phyloP scores from a whole-genome alignment of 2,329 filamentous ascomycete species.

The Pleomassaria siparia region DNA sequence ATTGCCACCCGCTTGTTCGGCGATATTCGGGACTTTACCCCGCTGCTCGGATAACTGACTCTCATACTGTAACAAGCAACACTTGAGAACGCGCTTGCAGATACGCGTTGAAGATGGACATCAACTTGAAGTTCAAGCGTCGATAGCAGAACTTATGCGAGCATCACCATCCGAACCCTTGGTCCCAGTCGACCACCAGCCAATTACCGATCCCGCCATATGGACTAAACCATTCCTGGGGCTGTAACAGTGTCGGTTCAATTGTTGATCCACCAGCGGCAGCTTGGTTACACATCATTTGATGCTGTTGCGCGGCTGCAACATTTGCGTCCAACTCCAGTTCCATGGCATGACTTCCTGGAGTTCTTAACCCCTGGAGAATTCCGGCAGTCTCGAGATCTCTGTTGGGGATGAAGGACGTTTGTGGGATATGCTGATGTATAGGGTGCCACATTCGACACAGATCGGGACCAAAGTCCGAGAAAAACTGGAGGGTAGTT shows the following conservation, averaged over 20 bases:
- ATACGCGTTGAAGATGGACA: not conserved
- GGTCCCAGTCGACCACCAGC: slow-evolving; percentile 39
- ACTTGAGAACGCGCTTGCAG: not conserved
- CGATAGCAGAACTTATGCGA: not conserved
- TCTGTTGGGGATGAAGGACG: slow-evolving; percentile 18
- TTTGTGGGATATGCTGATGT: slow-evolving; percentile 21
- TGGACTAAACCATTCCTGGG: slow-evolving; percentile 31
- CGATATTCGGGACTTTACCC: slow-evolving; percentile 1
- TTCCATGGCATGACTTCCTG: slow-evolving; percentile 21
- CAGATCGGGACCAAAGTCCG: slow-evolving; percentile 34
- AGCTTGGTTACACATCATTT: slow-evolving; percentile 19
- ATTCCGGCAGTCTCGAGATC: slow-evolving; percentile 38
- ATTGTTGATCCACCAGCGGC: slow-evolving; percentile 12
- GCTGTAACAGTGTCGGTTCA: slow-evolving; percentile 34
- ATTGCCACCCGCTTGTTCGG: not conserved
- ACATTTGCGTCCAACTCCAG: slow-evolving; percentile 18
- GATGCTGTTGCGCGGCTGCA: slow-evolving; percentile 12
- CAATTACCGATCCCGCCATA: slow-evolving; percentile 35
- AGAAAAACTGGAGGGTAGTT: slow-evolving; percentile 31
- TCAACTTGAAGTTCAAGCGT: not conserved
- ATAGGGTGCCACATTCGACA: slow-evolving; percentile 35
- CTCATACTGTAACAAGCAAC: not conserved
- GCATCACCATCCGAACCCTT: slow-evolving; percentile 25
- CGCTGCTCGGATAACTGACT: slow-evolving; percentile 1
- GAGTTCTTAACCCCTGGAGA: slow-evolving; percentile 30